A percentile compares a stretch with the other conserved stretches of the same genome.
Conservation (phyloP, 345 rosid genomes). For the Eucalyptus guilfoylei region DNA sequence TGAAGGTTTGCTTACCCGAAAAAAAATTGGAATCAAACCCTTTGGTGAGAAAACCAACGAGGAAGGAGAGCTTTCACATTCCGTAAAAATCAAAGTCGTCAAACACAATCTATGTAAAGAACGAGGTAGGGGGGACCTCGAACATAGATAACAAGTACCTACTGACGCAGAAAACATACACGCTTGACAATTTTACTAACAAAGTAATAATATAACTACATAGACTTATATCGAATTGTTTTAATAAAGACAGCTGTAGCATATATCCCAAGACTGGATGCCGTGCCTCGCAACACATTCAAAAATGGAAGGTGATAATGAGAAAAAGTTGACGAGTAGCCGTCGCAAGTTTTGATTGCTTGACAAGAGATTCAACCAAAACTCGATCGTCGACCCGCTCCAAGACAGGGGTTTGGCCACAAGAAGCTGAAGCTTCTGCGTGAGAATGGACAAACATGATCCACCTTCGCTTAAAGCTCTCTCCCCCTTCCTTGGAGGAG, state of each 20-base stretch:
- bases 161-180: background rate
- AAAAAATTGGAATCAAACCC: background rate
- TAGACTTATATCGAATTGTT: background rate
- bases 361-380: too few relatives aligned
- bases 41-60: background rate
- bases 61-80: background rate
- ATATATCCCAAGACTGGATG: background rate
- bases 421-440: conserved; percentile 21
- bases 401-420: conserved; percentile 21
- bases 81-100: background rate
- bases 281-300: background rate
- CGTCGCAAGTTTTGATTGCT: background rate
- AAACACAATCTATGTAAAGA: background rate
- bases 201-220: background rate
- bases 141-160: background rate
- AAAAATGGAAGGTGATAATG: background rate
- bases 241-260: background rate
- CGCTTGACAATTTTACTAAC: background rate
- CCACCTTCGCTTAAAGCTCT: conserved; percentile 33
- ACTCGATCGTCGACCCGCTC: conserved; percentile 18
- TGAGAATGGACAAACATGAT: conserved; percentile 34
- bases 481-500: conserved; percentile 14
- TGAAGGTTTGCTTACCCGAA: background rate
- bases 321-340: conserved; percentile 10
- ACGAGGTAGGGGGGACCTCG: background rate